phyloP scores from a whole-genome alignment of 805 yeast species.

The Ogataea paradorogensis region DNA sequence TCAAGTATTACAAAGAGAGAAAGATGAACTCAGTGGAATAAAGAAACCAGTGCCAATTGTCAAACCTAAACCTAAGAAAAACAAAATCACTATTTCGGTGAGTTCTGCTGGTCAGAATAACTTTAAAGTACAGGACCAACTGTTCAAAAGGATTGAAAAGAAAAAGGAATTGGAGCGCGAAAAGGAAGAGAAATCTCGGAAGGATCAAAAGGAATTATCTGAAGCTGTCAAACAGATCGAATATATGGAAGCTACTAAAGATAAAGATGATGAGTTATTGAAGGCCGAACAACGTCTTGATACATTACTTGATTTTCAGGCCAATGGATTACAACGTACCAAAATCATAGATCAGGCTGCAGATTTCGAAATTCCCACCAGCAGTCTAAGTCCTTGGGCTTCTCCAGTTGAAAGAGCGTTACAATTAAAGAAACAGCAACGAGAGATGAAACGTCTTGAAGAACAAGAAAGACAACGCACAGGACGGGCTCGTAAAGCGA shows the following conservation, averaged over 20 bases:
- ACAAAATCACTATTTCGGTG: constrained; percentile 53
- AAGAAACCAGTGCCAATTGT: constrained; percentile 13
- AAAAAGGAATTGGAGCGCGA: constrained; percentile 36
- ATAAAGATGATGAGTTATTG: constrained; percentile 54
- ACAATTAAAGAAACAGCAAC: constrained; percentile 82
- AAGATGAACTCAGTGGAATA: constrained; percentile 38
- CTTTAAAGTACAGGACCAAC: constrained; percentile 64
- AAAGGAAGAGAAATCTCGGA: constrained; percentile 34
- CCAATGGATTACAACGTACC: constrained; percentile 84
- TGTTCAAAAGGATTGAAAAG: constrained; percentile 59
- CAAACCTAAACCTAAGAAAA: constrained; percentile 33
- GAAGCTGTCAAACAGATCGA: constrained; percentile 44
- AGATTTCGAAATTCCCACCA: constrained; percentile 66
- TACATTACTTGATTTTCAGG: constrained; percentile 75
- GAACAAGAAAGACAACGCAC: constrained; percentile 52
- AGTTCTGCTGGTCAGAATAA: constrained; percentile 61
- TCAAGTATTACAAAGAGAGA: constrained; percentile 52
- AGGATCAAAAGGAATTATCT: constrained; percentile 37
- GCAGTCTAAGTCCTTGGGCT: constrained; percentile 71
- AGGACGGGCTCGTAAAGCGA: constrained; percentile 72
- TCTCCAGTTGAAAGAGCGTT: constrained; percentile 83
- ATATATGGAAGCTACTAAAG: constrained; percentile 38
- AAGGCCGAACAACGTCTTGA: constrained; percentile 75
- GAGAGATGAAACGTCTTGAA: constrained; percentile 62
- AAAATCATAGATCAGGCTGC: constrained; percentile 89